A percentile compares a stretch with the other conserved stretches of the same genome.
Conservation (phyloP, 768 basidiomycete genomes). For the Termitomyces sp. region DNA sequence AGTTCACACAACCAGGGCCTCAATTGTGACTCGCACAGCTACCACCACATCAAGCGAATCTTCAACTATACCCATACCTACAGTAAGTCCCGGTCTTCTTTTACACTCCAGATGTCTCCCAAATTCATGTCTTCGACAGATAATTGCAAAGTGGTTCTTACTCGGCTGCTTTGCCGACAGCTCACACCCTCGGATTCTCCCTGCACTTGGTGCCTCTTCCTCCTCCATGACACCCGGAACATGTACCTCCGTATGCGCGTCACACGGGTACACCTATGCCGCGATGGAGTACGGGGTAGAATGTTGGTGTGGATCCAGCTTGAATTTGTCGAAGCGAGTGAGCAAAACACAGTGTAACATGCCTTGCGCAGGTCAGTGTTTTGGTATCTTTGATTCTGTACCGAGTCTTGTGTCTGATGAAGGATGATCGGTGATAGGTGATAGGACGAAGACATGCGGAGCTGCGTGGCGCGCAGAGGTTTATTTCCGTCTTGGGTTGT, state of each 20-base stretch:
- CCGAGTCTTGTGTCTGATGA: neutral
- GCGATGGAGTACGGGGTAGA: constrained; percentile 28
- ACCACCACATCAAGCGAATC: constrained; percentile 6
- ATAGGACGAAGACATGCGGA: constrained; percentile 26
- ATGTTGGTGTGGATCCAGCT: constrained; percentile 28
- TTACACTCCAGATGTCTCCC: constrained; percentile 2
- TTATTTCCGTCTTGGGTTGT: constrained; percentile 7
- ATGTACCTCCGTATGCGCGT: constrained; percentile 23
- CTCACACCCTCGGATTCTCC: constrained; percentile 22
- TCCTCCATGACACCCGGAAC: constrained; percentile 24
- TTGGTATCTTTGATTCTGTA: neutral
- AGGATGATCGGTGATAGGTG: constrained; percentile 19
- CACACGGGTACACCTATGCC: constrained; percentile 24
- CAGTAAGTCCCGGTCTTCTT: neutral
- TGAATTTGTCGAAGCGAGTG: constrained; percentile 18
- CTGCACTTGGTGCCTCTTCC: constrained; percentile 13
- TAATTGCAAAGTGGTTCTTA: constrained; percentile 18
- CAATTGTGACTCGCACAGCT: neutral
- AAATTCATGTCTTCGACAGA: neutral
- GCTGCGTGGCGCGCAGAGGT: constrained; percentile 28
- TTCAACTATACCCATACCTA: constrained; percentile 2
- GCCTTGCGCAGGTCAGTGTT: constrained; percentile 25
- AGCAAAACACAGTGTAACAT: constrained; percentile 21
- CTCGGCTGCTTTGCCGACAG: constrained; percentile 28
- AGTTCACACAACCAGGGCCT: neutral